Conservation (phyloP, 331 rosid genomes). For the Ulmus americana region DNA sequence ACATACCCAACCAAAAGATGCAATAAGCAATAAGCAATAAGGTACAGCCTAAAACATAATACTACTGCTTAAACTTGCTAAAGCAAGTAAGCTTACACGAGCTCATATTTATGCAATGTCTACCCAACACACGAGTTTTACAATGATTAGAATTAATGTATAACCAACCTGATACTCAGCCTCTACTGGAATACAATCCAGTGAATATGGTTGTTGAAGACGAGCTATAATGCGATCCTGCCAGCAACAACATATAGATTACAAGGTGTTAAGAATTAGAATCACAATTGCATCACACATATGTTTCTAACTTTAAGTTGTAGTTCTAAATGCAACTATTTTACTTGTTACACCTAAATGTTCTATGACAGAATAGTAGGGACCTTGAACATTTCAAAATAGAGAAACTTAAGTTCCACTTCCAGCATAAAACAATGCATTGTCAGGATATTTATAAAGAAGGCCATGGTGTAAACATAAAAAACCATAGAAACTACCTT, state of each 20-base stretch:
- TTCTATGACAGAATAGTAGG: too few relatives aligned
- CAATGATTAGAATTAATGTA: not conserved
- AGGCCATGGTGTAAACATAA: conserved; percentile 1
- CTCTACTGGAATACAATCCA: conserved; percentile 88
- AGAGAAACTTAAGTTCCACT: too few relatives aligned
- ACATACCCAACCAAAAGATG: conserved; percentile 25
- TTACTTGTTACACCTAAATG: too few relatives aligned
- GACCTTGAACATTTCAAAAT: too few relatives aligned
- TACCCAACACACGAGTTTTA: not conserved
- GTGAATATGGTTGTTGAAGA: conserved; percentile 90
- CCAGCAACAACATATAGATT: conserved; percentile 11
- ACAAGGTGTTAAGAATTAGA: not conserved
- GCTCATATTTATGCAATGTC: too few relatives aligned
- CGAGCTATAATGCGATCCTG: conserved; percentile 95
- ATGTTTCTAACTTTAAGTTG: too few relatives aligned
- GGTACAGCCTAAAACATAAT: not conserved
- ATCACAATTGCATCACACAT: too few relatives aligned
- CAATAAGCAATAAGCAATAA: conserved; percentile 1
- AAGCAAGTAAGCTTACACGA: too few relatives aligned
- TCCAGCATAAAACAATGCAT: not conserved
- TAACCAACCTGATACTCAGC: conserved; percentile 82
- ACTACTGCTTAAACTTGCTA: not conserved
- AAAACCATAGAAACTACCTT: conserved; percentile 47
- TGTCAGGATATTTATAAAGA: not conserved
- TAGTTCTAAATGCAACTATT: too few relatives aligned